Conservation (phyloP, 2,329 filamentous ascomycete genomes). For the Stemphylium vesicarium region DNA sequence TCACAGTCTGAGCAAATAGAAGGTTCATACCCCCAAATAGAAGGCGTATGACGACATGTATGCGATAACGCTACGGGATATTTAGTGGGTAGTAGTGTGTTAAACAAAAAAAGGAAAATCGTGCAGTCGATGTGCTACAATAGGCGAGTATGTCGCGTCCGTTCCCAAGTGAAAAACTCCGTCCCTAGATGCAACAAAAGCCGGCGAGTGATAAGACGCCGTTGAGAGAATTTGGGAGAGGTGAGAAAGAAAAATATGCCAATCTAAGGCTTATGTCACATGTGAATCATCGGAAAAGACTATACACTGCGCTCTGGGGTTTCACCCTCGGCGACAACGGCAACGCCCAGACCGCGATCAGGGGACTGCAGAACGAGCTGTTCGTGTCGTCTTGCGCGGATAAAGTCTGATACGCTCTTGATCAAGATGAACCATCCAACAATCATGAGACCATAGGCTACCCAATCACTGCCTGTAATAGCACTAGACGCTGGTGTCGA, state of each 20-base stretch:
- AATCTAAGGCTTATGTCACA: conserved; percentile 8
- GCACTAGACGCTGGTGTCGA: conserved; percentile 52
- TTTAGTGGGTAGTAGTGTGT: too few species aligned
- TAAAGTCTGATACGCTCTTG: conserved; percentile 87
- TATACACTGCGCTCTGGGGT: conserved; percentile 67
- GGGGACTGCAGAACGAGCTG: conserved; percentile 92
- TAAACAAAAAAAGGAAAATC: too few species aligned
- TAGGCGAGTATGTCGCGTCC: neutral
- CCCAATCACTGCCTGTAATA: conserved; percentile 80
- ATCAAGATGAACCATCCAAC: conserved; percentile 98
- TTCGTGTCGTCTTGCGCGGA: conserved; percentile 87
- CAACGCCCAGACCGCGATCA: conserved; percentile 81
- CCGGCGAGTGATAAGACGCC: conserved; percentile 4
- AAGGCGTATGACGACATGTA: neutral
- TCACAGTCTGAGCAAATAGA: too few species aligned
- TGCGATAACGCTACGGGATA: neutral
- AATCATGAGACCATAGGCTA: conserved; percentile 93
- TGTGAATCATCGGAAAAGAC: neutral
- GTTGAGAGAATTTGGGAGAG: neutral
- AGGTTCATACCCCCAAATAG: too few species aligned
- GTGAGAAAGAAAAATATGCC: conserved; percentile 7
- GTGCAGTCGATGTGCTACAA: too few species aligned
- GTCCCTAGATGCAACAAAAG: conserved; percentile 10
- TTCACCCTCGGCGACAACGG: conserved; percentile 88
- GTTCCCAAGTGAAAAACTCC: neutral